A percentile compares a stretch with the other conserved stretches of the same genome.
Conservation (phyloP, 306 rosid genomes). For the Castanea sativa region DNA sequence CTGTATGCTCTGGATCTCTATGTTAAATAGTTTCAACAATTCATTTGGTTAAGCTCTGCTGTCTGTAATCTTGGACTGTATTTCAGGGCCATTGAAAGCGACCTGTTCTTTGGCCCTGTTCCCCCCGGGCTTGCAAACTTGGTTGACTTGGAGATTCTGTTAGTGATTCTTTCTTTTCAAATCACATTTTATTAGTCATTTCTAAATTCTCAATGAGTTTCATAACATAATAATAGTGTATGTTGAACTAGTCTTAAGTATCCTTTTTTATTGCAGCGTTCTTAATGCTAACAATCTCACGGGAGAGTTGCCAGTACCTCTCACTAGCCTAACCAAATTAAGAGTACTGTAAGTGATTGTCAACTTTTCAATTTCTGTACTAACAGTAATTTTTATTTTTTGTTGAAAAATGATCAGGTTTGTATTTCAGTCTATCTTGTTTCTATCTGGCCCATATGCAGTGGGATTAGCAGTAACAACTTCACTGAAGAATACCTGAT, state of each 20-base stretch:
- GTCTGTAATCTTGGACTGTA: background rate
- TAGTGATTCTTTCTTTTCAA: background rate
- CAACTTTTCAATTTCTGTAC: background rate
- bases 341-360: conserved; percentile 13
- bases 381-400: background rate
- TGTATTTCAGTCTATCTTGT: background rate
- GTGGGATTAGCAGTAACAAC: conserved; percentile 35
- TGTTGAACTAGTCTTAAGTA: background rate
- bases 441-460: background rate
- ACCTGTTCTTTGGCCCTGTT: conserved; percentile 4
- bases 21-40: background rate
- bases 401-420: background rate
- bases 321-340: conserved; percentile 19
- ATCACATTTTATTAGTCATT: background rate
- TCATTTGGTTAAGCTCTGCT: background rate
- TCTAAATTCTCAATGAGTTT: too few species aligned
- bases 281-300: conserved; percentile 24
- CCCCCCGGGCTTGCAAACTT: conserved; percentile 11
- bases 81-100: conserved; percentile 25
- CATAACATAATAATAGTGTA: background rate
- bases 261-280: conserved; percentile 6
- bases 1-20: conserved; percentile 11
- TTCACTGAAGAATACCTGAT: conserved; percentile 33
- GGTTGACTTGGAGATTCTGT: conserved; percentile 24
- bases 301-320: conserved; percentile 23